Evolutionary conservation across 164 flowering plant species (phyloP), one percentile per base, ranked within the genome.

Genomic region (Tinospora cordifolia): DNA sequence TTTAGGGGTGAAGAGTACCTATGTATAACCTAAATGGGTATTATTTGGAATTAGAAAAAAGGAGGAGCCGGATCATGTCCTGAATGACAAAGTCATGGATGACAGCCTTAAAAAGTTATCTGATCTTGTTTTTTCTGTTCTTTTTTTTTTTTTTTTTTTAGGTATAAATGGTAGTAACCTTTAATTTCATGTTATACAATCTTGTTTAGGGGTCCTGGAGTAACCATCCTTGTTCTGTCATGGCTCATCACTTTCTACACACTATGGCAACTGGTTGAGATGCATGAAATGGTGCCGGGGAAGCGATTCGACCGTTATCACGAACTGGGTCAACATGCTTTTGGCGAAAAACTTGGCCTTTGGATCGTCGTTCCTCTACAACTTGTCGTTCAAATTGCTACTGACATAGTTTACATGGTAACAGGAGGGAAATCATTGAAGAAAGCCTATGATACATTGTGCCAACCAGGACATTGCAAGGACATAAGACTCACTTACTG

Each of bases 241-340:
- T 88, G 89, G 89, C n/a, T 85, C 6, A 69, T 85, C 54, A 87
- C 92, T 10, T 74, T 84, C 8, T 87, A 85, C 74, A 88, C 90
- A 0, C 14, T 82, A 21, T 83, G 87, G 87, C 87, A 85, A 77
- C 83, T 85, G 89, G 86, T 87, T 41, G 84, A 87, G 66, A 70
- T 84, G 87, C 90, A 89, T 57, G 91, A 89, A 69, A 77, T 82
- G 69, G 90, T 82, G 8, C 83, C 87, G 0, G 91, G 91, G 13
- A 84, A 83, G 75, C 69, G 90, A 38, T 83, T 87, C 22, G 89
- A 88, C 26, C 73, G 90, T 49, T 86, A 84, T 68, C 86, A 85
- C 27, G 91, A 87, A 62, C 41, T 87, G 21, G 88, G 91, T 0
- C 88, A 89, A 66, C 77, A 86, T 14, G 87, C 87, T 9, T 86